Base-by-base conservation (phyloP, 1,139 yeast species). In the Yamadazyma diospyri region DNA sequence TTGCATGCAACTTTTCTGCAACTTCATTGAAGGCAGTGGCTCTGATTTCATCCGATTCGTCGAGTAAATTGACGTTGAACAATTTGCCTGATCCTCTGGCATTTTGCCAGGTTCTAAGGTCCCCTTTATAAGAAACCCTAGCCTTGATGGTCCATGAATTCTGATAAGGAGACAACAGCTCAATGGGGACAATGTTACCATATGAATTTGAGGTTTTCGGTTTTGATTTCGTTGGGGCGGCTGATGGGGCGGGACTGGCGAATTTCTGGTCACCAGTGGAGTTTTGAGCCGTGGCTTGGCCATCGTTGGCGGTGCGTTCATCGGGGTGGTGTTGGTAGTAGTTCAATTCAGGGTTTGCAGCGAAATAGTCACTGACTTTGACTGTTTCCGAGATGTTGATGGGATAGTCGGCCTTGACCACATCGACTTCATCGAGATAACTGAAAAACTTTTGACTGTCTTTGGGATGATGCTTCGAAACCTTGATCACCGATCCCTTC, bases 31-130 rank as follows among this genome's bases (percentile, higher is more conserved):
- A 94, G 4, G 94, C 97, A 6, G 97, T 88, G 11, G 95, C 97
- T 50, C 94, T 76, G 48, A 94, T 94, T 63, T 92, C 98, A 50
- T 94, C 96, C 5, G 96, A 83, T 55, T 94, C 95, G 55, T 94
- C 99, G 43, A 89, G 64, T 44, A 94, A 78, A 47, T 88, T 86
- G 25, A 87, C 87, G 47, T 83, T 83, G 64, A 94, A 87, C 40
- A 94, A 71, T 56, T 86, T 85, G 34, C 98, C 98, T 45, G 83
- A 88, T 39, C 96, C 95, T 49, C 81, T 74, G 37, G 78, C 80
- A 50, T 88, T 88, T 33, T 85, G 76, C 92, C 94, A 94, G 25
- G 84, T 82, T 59, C 88, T 81, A 48, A 92, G 71, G 41, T 88
- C 97, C 35, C 94, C 80, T 57, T 92, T 92, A 57, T 73, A 79